Base-by-base conservation (phyloP, 2,329 filamentous ascomycete genomes). In the Aureobasidium sp. region DNA sequence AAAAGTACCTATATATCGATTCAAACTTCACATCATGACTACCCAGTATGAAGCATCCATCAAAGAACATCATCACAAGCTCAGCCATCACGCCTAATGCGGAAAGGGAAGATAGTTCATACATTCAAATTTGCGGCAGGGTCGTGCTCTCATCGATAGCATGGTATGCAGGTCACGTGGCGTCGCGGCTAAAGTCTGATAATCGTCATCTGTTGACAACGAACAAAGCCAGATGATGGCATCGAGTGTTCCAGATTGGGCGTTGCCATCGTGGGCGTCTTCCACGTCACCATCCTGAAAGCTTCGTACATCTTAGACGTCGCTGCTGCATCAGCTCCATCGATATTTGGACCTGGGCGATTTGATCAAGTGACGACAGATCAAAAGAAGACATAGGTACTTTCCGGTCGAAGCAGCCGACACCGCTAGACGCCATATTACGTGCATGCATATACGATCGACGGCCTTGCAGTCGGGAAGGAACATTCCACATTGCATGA, bases 401-500 rank as follows among this genome's bases (percentile, higher is more conserved):
- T 14, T n/a, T 37, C 49, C 49, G 17, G 14, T 14, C 25, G 9
- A 31, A 37, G 37, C 31, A 55, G 36, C 51, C 51, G 51, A 55
- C 37, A 42, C 51, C 51, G 51, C 51, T 55, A 31, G 25, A 41
- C 51, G 51, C 51, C 51, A 41, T 53, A 14, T n/a, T 41, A 53
- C 36, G 22, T 42, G 51, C 51, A 55, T 55, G 51, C 51, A 55
- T 55, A 42, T 12, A 42, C 17, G 37, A 55, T 55, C 36, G 37
- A 41, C 51, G 37, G 42, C 36, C 36, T 41, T 42, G 51, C 51
- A 55, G 51, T 55, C 51, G 51, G 51, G 51, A 42, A 29, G 36
- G 51, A 29, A 55, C 51, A 37, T 55, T 42, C 51, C 51, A 55
- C 51, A 55, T 55, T 55, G 51, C 37, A 52, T 52, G 31, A 5